These are phyloP conservation scores for Excoecaria cochinchinensis DNA, from an alignment of 345 rosid genomes.

Conservation along the genomic window DNA sequence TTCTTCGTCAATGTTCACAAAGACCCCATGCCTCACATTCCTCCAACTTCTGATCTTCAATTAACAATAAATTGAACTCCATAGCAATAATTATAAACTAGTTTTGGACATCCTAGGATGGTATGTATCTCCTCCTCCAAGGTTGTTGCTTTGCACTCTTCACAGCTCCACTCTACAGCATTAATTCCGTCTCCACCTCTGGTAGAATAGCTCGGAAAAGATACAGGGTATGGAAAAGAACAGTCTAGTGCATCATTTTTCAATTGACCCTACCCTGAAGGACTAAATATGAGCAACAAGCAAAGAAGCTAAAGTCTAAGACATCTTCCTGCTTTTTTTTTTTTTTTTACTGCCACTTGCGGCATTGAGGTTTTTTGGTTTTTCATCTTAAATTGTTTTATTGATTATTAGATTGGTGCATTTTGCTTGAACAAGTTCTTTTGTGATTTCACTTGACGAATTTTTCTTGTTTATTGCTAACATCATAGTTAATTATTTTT, in stretches of 20 bases:
- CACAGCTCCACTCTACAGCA: neutral
- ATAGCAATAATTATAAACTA: neutral
- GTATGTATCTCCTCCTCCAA: neutral
- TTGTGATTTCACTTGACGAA: too few species aligned
- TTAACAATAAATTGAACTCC: neutral
- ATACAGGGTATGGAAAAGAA: neutral
- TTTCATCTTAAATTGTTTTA: too few species aligned
- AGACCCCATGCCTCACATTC: neutral
- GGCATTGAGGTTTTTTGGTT: too few species aligned
- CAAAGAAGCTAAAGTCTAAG: neutral
- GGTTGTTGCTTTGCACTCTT: neutral
- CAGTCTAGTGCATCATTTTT: neutral
- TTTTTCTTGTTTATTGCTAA: too few species aligned
- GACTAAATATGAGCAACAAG: neutral
- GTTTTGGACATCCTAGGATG: neutral
- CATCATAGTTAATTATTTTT: too few species aligned
- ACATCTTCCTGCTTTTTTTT: too few species aligned
- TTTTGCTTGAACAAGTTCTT: too few species aligned
- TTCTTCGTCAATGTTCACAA: neutral
- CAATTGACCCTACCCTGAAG: neutral
- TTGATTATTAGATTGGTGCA: too few species aligned
- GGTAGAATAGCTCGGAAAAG: neutral
- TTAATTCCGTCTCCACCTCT: neutral
- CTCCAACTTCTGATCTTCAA: neutral
- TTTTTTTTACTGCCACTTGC: too few species aligned